Evolutionary conservation across 2,329 filamentous ascomycete species (phyloP).

Genomic region (Verticillium nonalfalfae): DNA sequence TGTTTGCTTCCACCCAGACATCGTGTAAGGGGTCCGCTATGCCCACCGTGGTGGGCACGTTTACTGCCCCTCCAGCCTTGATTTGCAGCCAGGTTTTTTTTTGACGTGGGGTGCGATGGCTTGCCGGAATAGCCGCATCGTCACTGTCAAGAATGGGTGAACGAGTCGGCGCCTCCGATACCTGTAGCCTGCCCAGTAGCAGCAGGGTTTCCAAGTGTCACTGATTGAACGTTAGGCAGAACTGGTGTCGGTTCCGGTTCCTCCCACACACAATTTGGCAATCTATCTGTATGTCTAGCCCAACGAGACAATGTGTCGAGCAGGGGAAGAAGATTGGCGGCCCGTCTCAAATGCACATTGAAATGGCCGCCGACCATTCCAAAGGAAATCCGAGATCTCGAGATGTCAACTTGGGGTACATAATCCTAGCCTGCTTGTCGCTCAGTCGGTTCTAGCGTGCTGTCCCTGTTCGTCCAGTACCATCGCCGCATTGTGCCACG

Average conservation of each 20-base stretch:
- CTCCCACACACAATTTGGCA: too few relatives aligned
- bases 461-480: background rate
- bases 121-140: background rate
- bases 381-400: background rate
- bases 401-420: background rate
- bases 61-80: background rate
- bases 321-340: too few relatives aligned
- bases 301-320: too few relatives aligned
- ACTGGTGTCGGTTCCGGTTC: too few relatives aligned
- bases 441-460: background rate
- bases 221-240: too few relatives aligned
- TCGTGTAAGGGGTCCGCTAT: too few relatives aligned
- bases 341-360: too few relatives aligned
- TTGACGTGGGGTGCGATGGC: background rate
- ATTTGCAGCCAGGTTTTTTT: background rate
- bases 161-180: background rate
- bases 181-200: background rate
- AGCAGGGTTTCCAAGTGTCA: background rate
- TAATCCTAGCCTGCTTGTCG: background rate
- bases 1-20: background rate
- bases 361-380: too few relatives aligned
- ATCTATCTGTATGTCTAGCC: too few relatives aligned
- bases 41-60: background rate
- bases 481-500: background rate
- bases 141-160: background rate